These are phyloP conservation scores for Macrolepiota fuliginosa DNA, from an alignment of 768 basidiomycete species.

Conservation along the genomic window DNA sequence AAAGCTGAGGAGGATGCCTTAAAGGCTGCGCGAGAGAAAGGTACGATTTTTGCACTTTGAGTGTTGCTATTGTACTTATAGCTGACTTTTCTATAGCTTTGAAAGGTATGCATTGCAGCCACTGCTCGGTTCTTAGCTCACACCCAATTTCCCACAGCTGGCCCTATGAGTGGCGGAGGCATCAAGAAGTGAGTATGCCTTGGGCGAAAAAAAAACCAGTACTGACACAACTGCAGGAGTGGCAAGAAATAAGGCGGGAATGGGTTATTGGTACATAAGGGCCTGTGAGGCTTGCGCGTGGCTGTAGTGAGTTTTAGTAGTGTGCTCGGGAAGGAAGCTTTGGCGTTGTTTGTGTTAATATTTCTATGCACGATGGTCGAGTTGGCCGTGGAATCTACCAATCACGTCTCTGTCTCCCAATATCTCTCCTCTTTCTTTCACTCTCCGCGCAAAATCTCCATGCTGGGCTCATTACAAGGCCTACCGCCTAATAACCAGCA, in stretches of 20 bases:
- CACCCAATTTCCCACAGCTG: conserved; percentile 49
- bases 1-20: conserved; percentile 72
- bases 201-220: too few relatives aligned
- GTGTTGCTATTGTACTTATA: conserved; percentile 5
- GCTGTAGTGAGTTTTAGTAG: conserved; percentile 9
- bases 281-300: conserved; percentile 2
- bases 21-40: conserved; percentile 73
- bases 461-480: conserved; percentile 72
- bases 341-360: conserved; percentile 38
- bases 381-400: conserved; percentile 18
- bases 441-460: conserved; percentile 34
- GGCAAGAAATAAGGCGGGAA: conserved; percentile 58
- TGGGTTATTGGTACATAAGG: not conserved
- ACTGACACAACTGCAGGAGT: conserved; percentile 42
- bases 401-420: conserved; percentile 20
- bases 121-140: conserved; percentile 11
- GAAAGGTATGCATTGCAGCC: conserved; percentile 42
- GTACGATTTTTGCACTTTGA: conserved; percentile 30
- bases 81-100: conserved; percentile 36
- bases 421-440: conserved; percentile 16
- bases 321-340: conserved; percentile 25
- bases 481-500: conserved; percentile 55
- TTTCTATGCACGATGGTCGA: conserved; percentile 18
- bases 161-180: conserved; percentile 64
- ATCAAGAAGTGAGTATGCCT: conserved; percentile 79